Evolutionary conservation across 1,139 yeast species (phyloP).

Genomic region (Yamadazyma jaroonii): DNA sequence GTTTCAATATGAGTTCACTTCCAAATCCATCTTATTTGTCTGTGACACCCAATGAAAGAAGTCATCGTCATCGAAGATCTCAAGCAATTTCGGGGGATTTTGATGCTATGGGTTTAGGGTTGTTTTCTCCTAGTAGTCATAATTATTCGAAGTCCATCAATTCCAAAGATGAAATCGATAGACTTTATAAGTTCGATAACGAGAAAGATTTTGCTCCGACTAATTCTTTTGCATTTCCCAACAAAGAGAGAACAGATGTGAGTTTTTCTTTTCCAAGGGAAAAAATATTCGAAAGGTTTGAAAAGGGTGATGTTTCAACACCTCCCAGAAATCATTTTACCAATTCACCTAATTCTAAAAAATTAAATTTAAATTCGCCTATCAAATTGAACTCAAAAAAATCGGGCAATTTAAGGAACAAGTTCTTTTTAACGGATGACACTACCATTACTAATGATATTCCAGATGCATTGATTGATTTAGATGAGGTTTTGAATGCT

Average conservation of each 20-base stretch:
- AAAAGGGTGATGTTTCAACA: constrained; percentile 9
- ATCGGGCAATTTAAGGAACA: constrained; percentile 15
- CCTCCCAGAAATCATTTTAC: constrained; percentile 15
- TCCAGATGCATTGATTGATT: constrained; percentile 63
- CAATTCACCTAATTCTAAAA: constrained; percentile 8
- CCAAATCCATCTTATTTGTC: constrained; percentile 28
- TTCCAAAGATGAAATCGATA: constrained; percentile 18
- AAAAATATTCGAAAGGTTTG: no score
- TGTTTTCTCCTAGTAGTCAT: constrained; percentile 27
- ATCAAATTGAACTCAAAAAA: constrained; percentile 27
- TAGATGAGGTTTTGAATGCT: constrained; percentile 55
- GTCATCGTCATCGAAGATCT: constrained; percentile 66
- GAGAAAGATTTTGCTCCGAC: constrained; percentile 29
- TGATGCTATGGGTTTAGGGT: constrained; percentile 45
- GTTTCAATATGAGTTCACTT: constrained; percentile 13
- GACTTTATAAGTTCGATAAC: constrained; percentile 31
- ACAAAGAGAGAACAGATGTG: constrained; percentile 6
- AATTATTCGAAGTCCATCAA: constrained; percentile 5
- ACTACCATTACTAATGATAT: constrained; percentile 35
- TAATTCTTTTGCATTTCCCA: constrained; percentile 33
- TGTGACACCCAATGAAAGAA: constrained; percentile 23
- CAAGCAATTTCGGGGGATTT: constrained; percentile 76
- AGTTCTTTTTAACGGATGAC: constrained; percentile 35
- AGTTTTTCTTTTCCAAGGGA: no score
- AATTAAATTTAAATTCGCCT: constrained; percentile 32